Evolutionary conservation across 345 rosid genomes (phyloP), one percentile per base, ranked within the genome.

Genomic region (Corchorus capsularis): DNA sequence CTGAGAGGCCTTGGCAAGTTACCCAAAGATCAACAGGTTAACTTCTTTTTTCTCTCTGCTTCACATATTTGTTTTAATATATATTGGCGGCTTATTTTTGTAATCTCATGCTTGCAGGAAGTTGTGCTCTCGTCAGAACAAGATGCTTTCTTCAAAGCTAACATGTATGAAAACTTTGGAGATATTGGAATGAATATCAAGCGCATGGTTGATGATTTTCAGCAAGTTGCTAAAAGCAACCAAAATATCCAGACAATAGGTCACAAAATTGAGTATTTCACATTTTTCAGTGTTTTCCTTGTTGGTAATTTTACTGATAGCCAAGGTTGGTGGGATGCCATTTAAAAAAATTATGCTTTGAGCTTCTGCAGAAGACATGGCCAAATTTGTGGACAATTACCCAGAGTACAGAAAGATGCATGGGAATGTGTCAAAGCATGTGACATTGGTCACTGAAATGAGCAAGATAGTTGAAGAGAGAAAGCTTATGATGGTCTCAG

Each of bases 141-240:
- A 88, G 98, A 96, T 84, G 80, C 86, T 32, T 96, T 96, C 81
- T 92, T 96, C 85, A 91, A 90, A 87, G 81, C 88, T 64, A 93
- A 96, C 85, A 93, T 90, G 97, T 88, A 89, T 65, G 97, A 96
- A 81, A 96, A 96, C 71, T 96, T 96, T 84, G 99, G 99, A 77
- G 99, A 96, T 82, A 96, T 96, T 52, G 98, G 98, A 82, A 90
- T 92, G 94, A 96, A 89, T 81, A 93, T 96, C 83, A 93, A 96
- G 91, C 82, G 87, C 65, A 93, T 92, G 99, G 99, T 96, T 65
- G 99, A 96, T 79, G 97, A 93, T 72, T 93, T 96, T 88, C 99
- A 93, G 84, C 99, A 93, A 85, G 87, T 88, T 87, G 96, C 98
- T 37, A 90, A 91, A 85, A 93, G 99, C 77, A 96, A 96, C 87